Base-by-base conservation (phyloP, 257 asterid genomes). In the Solanum rostratum region DNA sequence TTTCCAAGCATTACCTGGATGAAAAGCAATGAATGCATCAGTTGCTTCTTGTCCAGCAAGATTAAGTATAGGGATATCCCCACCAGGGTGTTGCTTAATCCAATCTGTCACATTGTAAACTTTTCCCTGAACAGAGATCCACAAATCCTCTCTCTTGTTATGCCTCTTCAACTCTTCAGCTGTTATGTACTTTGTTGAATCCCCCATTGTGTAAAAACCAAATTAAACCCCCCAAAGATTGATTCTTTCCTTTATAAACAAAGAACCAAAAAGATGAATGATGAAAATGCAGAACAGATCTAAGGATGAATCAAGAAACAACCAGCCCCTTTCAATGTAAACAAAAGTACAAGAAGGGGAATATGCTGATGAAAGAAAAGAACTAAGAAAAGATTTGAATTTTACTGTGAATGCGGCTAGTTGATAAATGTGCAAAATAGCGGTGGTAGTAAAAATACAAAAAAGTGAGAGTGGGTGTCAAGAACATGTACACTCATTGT, bases 1-100 rank as follows among this genome's bases (percentile, higher is more conserved):
- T 81, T 89, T 86, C 91, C 93, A 90, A 27, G 91, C 93, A 18
- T 84, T 71, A 22, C 90, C 88, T 3, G 93, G 93, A 84, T 90
- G 93, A 24, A 87, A 90, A 45, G 93, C 93, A n/a, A 87, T 87
- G 84, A 90, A 90, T 0, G 93, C 92, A 70, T 90, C 93, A 16
- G 93, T 90, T 2, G 85, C 90, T 68, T 90, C 93, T 79, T 90
- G 91, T 11, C 93, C 93, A 27, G 90, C 88, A 14, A 90, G 54
- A 84, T 85, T 86, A 81, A 90, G 22, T 13, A 90, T 76, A 3
- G 88, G 89, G 0, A 84, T 70, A 37, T 89, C 92, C 0, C 93
- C 93, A 7, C 93, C 93, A 5, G 93, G 93, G 33, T 90, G 93
- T 3, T 85, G 57, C 62, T 86, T 84, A 15, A 88, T 57, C 93